Conservation (phyloP, 208 protist genomes). For the Leishmania aethiopica region DNA sequence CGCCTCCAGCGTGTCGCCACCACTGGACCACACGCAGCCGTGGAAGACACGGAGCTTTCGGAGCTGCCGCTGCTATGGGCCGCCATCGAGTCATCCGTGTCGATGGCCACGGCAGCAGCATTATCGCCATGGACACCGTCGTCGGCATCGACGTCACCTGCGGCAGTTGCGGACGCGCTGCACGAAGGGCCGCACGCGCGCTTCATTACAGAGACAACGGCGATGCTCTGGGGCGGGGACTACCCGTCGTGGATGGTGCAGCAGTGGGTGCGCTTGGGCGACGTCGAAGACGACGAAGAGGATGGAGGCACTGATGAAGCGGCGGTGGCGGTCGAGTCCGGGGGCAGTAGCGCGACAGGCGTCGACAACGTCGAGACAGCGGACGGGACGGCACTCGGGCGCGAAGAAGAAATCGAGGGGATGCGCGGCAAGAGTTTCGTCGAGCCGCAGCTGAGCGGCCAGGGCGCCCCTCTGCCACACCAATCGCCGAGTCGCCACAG, state of each 20-base stretch:
- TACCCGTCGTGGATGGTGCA: conserved; percentile 31
- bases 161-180: background rate
- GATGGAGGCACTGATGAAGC: background rate
- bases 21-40: background rate
- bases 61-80: conserved; percentile 29
- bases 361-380: background rate
- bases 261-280: conserved; percentile 22
- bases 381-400: background rate
- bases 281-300: conserved; percentile 13
- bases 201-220: conserved; percentile 21
- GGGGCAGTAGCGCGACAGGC: background rate
- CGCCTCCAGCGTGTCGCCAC: conserved; percentile 7
- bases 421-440: background rate
- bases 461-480: background rate
- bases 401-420: background rate
- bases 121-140: background rate
- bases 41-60: background rate
- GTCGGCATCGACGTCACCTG: background rate
- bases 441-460: background rate
- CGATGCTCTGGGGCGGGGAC: conserved; percentile 26
- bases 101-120: background rate
- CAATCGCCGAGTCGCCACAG: background rate
- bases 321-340: background rate
- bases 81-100: conserved; percentile 12
- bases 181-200: conserved; percentile 10